Conservation (phyloP, 352 stramenopile species). For the Sclerospora graminicola region DNA sequence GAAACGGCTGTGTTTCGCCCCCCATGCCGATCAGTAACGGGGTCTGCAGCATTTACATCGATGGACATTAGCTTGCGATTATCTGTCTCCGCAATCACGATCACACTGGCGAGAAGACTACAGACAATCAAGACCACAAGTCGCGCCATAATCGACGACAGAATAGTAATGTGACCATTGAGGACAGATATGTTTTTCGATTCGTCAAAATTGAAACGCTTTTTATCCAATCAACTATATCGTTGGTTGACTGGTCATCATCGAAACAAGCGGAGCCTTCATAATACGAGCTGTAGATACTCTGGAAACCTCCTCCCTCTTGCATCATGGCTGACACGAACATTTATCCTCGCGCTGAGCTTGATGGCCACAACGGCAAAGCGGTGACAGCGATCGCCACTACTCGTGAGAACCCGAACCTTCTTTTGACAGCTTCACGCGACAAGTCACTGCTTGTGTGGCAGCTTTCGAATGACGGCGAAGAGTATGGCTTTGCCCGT, state of each 20-base stretch:
- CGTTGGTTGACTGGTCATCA: conserved; percentile 6
- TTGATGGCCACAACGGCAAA: conserved; percentile 86
- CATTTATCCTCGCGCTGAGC: conserved; percentile 83
- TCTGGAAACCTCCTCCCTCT: too few relatives aligned
- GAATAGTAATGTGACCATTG: too few relatives aligned
- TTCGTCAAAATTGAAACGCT: too few relatives aligned
- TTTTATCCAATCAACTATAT: conserved; percentile 1
- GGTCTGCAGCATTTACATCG: too few relatives aligned
- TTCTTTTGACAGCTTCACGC: conserved; percentile 96
- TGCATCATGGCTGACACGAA: conserved; percentile 65
- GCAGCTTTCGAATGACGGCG: conserved; percentile 90
- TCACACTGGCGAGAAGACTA: too few relatives aligned
- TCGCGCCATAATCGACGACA: background rate
- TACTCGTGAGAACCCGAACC: conserved; percentile 97
- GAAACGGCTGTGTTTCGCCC: background rate
- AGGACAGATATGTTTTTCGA: too few relatives aligned
- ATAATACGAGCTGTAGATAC: background rate
- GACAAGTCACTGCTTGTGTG: conserved; percentile 93
- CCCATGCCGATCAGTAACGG: too few relatives aligned
- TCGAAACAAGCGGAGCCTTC: background rate
- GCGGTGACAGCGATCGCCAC: conserved; percentile 93
- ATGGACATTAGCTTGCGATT: too few relatives aligned
- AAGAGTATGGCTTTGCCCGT: conserved; percentile 97
- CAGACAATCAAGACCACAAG: too few relatives aligned
- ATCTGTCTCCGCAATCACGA: too few relatives aligned